Evolutionary conservation across 768 basidiomycete genomes (phyloP).

Genomic region (Kondoa malvinella): DNA sequence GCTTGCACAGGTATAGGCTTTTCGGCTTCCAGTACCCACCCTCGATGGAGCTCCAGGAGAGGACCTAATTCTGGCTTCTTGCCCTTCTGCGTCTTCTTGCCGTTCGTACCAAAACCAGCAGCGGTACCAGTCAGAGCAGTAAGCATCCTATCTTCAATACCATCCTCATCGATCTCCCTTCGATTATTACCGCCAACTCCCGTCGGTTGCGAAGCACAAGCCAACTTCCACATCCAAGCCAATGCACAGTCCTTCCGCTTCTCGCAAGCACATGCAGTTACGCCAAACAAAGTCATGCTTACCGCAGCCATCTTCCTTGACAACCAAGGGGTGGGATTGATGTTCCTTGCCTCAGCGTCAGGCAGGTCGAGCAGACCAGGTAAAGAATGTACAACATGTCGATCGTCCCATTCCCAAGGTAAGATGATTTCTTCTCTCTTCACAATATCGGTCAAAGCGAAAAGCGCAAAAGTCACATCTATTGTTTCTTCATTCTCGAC

Average conservation of each 20-base stretch:
- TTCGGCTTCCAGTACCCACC: slow-evolving; percentile 2
- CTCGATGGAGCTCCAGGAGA: not conserved
- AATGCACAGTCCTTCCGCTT: slow-evolving; percentile 17
- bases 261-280: slow-evolving; percentile 17
- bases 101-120: not conserved
- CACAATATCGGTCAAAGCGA: slow-evolving; percentile 56
- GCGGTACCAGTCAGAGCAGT: not conserved
- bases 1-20: not conserved
- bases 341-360: not conserved
- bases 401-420: slow-evolving; percentile 96
- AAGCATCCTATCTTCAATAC: slow-evolving; percentile 1
- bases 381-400: slow-evolving; percentile 59
- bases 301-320: slow-evolving; percentile 8
- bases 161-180: not conserved
- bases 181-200: not conserved
- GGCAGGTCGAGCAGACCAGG: slow-evolving; percentile 46
- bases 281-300: slow-evolving; percentile 14
- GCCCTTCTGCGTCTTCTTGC: not conserved
- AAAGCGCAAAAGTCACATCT: slow-evolving; percentile 53
- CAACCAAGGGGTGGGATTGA: slow-evolving; percentile 5
- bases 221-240: slow-evolving; percentile 19
- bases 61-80: slow-evolving; percentile 7
- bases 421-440: slow-evolving; percentile 71
- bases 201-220: not conserved
- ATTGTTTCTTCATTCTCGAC: slow-evolving; percentile 21